Evolutionary conservation across 495 filamentous ascomycete species (phyloP), one percentile per base, ranked within the genome.

Genomic region (Ascodesmis nigricans): DNA sequence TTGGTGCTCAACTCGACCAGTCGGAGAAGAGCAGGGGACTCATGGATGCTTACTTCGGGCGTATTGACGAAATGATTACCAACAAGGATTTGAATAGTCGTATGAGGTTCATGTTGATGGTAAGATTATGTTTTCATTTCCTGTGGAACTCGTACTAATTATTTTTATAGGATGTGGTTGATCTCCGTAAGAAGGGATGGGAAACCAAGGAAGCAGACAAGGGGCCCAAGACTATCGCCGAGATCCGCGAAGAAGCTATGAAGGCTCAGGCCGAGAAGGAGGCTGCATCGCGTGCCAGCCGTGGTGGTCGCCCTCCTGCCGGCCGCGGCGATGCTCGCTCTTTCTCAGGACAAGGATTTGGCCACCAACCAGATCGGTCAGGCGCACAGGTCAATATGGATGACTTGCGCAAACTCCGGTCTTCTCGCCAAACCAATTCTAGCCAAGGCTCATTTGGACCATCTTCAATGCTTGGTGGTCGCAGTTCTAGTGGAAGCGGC

Each of bases 1-100:
- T 99, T 38, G 87, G 84, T 60, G 59, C 55, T 42, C 82, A 78
- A 47, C 65, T 99, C 40, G 78, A 92, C 43, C 59, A 54, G 30
- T 74, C 75, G 0, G 79, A 90, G 17, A 76, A 78, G 58, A 82
- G 80, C 37, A 67, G 65, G 40, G 58, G 61, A 10, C 68, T 91
- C 64, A 84, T 97, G 73, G 75, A 83, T 47, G 68, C 66, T n/a
- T 99, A 99, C 68, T 99, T 95, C 55, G 52, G 58, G 22, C 76
- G 87, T 22, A 93, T 99, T 50, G 59, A 73, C 35, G 57, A 58
- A 24, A 79, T 93, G 65, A 62, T 83, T 23, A 66, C 78, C 7
- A 74, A 71, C 16, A 66, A 71, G 9, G 70, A 66, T 8, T 63
- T 99, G 14, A 78, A 80, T 8, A 92, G 81, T 51, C 73, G 87